Base-by-base conservation (phyloP, 352 stramenopile species). In the Globisporangium radiosum region DNA sequence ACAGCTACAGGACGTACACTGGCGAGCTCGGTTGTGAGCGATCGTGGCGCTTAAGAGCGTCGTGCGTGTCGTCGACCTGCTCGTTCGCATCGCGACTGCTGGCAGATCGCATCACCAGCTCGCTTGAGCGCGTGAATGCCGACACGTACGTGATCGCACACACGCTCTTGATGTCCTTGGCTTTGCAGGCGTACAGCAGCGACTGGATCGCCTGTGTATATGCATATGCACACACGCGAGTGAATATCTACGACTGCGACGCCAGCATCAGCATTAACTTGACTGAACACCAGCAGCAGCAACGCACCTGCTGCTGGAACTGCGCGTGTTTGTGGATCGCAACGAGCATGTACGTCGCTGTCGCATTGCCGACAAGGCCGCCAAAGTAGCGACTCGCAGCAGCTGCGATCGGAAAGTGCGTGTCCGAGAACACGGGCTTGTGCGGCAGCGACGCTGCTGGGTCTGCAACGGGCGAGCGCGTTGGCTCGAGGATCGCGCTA, bases 181-280 rank as follows among this genome's bases (percentile, higher is more conserved):
- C 79, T 47, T 88, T 89, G 69, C 79, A 91, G 2, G 79, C 83
- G 56, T 89, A 93, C 66, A 93, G 55, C 9, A 93, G 63, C 11
- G 79, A 82, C 45, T 90, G 81, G 45, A 93, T 90, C 5, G 81
- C 82, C 80, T 92, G 63, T 33, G 44, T 33, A 38, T 15, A 54
- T 15, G 6, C 37, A 62, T 7, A 47, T 19, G 43, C 7, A 10
- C 42, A 45, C 5, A 13, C 42, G 42, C 42, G n/a, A 7, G 43
- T 17, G 43, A 11, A 13, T 47, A 7, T 47, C 43, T 15, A 17
- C 3, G 14, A 6, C 5, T 47, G 11, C 43, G 25, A 33, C 25
- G 25, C 25, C 25, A 33, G 25, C 25, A 33, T 33, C 25, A 33
- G 25, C 25, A 33, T 3, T 33, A 33, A 3, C 25, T 33, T 33